phyloP scores from a whole-genome alignment of 192 early-diverging fungal genomes.

The Linnemannia schmuckeri region DNA sequence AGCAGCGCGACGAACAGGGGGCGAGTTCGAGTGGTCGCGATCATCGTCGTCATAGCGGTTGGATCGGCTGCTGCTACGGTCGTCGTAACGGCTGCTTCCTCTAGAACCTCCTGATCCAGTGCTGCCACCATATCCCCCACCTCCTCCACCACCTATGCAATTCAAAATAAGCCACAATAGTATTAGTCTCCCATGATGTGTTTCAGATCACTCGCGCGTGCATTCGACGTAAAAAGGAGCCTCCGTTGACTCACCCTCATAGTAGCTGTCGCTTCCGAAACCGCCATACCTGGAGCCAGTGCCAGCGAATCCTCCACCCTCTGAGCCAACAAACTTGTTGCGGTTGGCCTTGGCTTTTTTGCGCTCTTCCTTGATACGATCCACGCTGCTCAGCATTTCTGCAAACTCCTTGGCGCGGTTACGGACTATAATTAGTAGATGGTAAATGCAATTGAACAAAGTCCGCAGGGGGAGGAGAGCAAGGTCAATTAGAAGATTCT shows the following conservation, averaged over 20 bases:
- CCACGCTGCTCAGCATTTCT: slow-evolving; percentile 83
- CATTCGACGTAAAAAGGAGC: background rate
- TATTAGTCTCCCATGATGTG: background rate
- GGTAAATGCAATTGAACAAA: slow-evolving; percentile 7
- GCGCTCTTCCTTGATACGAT: slow-evolving; percentile 87
- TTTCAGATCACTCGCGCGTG: background rate
- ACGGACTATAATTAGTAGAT: slow-evolving; percentile 66
- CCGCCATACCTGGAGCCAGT: slow-evolving; percentile 68
- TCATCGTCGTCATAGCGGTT: slow-evolving; percentile 55
- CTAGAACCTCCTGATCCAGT: slow-evolving; percentile 40
- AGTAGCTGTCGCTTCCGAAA: slow-evolving; percentile 73
- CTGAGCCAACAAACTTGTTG: slow-evolving; percentile 86
- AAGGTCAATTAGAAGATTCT: too few species aligned
- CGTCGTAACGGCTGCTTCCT: slow-evolving; percentile 35
- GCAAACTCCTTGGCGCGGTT: slow-evolving; percentile 92
- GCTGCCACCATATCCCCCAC: slow-evolving; percentile 45
- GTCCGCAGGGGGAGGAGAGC: too few species aligned
- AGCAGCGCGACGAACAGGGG: slow-evolving; percentile 42
- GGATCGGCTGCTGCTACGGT: slow-evolving; percentile 53
- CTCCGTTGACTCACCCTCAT: slow-evolving; percentile 18
- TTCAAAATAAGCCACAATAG: background rate
- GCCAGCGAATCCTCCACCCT: slow-evolving; percentile 54
- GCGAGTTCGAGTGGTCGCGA: slow-evolving; percentile 28
- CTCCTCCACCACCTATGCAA: slow-evolving; percentile 3
- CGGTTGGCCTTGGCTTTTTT: slow-evolving; percentile 91